Evolutionary conservation across 306 rosid genomes (phyloP), one percentile per base, ranked within the genome.

Genomic region (Trichosanthes truncata): DNA sequence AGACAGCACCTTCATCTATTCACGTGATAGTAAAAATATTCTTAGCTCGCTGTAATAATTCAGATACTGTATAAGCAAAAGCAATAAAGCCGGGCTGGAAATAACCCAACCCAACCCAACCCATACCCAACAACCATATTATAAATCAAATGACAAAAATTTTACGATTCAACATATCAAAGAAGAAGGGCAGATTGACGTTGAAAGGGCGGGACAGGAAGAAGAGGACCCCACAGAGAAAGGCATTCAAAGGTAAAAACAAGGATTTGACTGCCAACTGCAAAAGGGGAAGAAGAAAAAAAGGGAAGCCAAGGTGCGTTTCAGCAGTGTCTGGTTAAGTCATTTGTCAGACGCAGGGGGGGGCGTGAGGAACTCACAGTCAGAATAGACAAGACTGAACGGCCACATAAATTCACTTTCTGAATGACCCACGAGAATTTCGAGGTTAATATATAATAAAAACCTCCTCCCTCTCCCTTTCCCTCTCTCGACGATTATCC

Each of bases 1-100:
- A 95, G 65, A 49, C 90, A 25, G 77, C 93, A 7, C 91, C 97
- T 60, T 89, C 97, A 74, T 91, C 98, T 94, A 82, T 15, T 43
- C 21, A 35, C 9, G 15, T 4, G n/a, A 63, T 8, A 1, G 3
- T 61, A 38, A 49, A 55, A 5, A 79, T 26, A 31, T 35, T 41
- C 36, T 9, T 25, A 23, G 48, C 31, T 18, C 8, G 48, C 62
- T 18, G 9, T 38, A 36, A 38, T 48, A 45, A n/a, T 43, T 60
- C 36, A 57, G 11, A 65, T 29, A 12, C 29, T 10, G 35, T 11
- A 35, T 21, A 5, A 20, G 26, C 43, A 49, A 52, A 18, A 52
- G 29, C 0, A 41, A 56, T 38, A 17, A 40, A 68, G 33, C 65
- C 6, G 4, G 12, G 29, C 11, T 25, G 43, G 35, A 33, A 63